Evolutionary conservation across 345 rosid genomes (phyloP).

Genomic region (Heritiera fomes): DNA sequence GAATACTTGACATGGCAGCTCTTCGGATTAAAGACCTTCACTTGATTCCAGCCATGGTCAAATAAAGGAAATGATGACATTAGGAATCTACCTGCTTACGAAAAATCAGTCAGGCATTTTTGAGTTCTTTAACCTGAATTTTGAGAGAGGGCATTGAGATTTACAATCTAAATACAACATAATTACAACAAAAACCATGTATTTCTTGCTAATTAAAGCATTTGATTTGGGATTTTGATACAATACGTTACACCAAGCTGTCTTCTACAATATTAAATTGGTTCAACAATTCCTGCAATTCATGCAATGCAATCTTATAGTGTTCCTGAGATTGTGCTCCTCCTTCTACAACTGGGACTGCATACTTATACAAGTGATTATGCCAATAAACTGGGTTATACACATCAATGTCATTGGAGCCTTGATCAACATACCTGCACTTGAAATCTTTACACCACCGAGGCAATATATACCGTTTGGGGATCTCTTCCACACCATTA

Average conservation of each 20-base stretch:
- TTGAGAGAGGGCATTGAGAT: neutral
- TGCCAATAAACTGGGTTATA: constrained; percentile 37
- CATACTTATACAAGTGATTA: constrained; percentile 31
- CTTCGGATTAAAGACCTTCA: neutral
- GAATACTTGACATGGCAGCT: neutral
- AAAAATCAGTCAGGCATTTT: neutral
- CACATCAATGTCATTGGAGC: constrained; percentile 28
- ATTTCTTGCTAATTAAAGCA: neutral
- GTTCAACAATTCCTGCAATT: constrained; percentile 45
- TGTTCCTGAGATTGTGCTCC: constrained; percentile 38
- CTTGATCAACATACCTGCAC: constrained; percentile 28
- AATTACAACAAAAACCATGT: constrained; percentile 5
- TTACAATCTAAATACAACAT: neutral
- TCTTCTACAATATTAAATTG: constrained; percentile 38
- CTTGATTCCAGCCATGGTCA: neutral
- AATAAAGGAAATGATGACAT: neutral
- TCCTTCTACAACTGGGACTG: constrained; percentile 41
- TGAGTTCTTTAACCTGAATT: neutral
- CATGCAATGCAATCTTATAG: constrained; percentile 43
- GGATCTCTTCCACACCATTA: constrained; percentile 50
- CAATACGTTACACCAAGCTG: constrained; percentile 21
- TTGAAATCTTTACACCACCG: constrained; percentile 49
- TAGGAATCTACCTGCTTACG: neutral
- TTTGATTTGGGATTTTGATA: neutral
- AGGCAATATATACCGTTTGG: constrained; percentile 42